phyloP scores from a whole-genome alignment of 2,329 filamentous ascomycete species.

The Penicillium sp. region DNA sequence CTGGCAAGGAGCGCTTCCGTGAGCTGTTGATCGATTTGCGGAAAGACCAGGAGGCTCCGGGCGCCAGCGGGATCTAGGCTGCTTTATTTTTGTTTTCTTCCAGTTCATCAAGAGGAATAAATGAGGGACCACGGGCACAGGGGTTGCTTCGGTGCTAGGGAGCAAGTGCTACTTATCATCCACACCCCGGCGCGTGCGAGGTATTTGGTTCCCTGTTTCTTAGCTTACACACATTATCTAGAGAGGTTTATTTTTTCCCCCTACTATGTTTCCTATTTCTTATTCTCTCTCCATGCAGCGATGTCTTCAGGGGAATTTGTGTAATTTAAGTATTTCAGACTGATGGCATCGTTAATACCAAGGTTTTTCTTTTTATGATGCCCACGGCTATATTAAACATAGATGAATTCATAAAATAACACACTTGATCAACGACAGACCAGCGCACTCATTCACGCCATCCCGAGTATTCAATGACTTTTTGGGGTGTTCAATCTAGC shows the following conservation, averaged over 20 bases:
- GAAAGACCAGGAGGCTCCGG: slow-evolving; percentile 87
- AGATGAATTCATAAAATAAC: background rate
- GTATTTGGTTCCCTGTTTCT: slow-evolving; percentile 6
- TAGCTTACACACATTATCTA: slow-evolving; percentile 9
- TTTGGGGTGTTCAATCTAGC: slow-evolving; percentile 28
- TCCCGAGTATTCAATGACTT: background rate
- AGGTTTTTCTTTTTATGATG: slow-evolving; percentile 1
- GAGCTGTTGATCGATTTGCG: slow-evolving; percentile 82
- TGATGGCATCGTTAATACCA: slow-evolving; percentile 28
- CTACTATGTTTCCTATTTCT: slow-evolving; percentile 8
- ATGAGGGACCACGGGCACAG: slow-evolving; percentile 6
- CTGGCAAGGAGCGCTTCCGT: slow-evolving; percentile 94
- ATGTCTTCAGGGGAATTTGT: slow-evolving; percentile 20
- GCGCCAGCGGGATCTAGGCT: slow-evolving; percentile 51
- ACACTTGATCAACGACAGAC: background rate
- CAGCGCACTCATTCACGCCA: background rate
- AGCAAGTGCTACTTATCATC: slow-evolving; percentile 4
- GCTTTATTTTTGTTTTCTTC: background rate
- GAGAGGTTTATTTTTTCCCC: slow-evolving; percentile 1
- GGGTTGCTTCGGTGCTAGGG: background rate
- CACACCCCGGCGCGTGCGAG: slow-evolving; percentile 5
- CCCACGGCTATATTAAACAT: background rate
- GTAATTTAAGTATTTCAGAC: slow-evolving; percentile 28
- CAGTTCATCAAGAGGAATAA: background rate
- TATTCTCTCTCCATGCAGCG: slow-evolving; percentile 22